These are phyloP conservation scores for Hippophae tibetana DNA, from an alignment of 306 rosid species.

Conservation along the genomic window DNA sequence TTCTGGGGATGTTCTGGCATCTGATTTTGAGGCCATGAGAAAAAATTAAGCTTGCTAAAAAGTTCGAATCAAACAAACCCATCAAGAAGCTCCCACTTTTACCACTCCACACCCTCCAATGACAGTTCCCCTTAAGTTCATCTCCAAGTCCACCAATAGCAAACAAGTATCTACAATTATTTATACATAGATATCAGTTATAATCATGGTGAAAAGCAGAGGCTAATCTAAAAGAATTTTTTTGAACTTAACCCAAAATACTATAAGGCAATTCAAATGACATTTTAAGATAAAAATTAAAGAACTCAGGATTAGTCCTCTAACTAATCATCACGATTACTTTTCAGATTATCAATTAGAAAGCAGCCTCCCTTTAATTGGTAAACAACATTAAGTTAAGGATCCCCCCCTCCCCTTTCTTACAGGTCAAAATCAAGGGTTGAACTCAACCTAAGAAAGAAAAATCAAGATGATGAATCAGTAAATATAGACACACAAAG, in stretches of 20 bases:
- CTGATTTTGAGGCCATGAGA: slow-evolving; percentile 28
- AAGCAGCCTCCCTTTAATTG: too few relatives aligned
- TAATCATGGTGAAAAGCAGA: not conserved
- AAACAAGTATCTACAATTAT: slow-evolving; percentile 13
- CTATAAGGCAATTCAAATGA: too few relatives aligned
- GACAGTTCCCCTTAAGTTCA: slow-evolving; percentile 14
- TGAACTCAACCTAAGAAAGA: too few relatives aligned
- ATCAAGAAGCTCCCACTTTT: slow-evolving; percentile 25
- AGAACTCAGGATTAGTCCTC: too few relatives aligned
- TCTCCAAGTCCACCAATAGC: slow-evolving; percentile 27
- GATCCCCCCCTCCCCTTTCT: too few relatives aligned
- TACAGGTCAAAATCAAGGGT: too few relatives aligned
- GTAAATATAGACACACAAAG: too few relatives aligned
- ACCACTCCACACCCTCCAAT: slow-evolving; percentile 28
- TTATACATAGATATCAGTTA: slow-evolving; percentile 7
- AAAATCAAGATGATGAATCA: too few relatives aligned
- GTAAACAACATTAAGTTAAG: too few relatives aligned
- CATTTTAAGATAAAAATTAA: too few relatives aligned
- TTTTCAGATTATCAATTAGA: too few relatives aligned
- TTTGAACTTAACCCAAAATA: slow-evolving; percentile 3
- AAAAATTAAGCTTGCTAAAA: slow-evolving; percentile 12
- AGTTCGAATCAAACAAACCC: slow-evolving; percentile 19
- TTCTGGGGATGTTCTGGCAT: slow-evolving; percentile 25
- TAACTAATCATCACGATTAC: too few relatives aligned
- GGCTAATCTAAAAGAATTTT: not conserved